These are phyloP conservation scores for Calonectria multiphialidica DNA, from an alignment of 2,329 filamentous ascomycete genomes.

Conservation along the genomic window DNA sequence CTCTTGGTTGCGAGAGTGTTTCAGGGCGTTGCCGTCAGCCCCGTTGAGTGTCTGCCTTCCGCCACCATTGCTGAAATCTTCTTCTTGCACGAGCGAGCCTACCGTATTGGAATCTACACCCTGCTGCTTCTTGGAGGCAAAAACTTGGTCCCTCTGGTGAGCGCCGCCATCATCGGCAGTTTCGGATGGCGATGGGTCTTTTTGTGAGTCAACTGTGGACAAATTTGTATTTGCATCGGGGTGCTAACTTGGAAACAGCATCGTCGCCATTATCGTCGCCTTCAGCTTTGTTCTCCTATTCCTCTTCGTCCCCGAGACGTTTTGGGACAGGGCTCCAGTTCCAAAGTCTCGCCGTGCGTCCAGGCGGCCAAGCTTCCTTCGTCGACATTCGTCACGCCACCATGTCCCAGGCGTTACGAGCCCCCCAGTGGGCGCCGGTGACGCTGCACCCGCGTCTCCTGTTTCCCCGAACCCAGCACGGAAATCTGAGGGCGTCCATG, in stretches of 20 bases:
- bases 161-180: slow-evolving; percentile 83
- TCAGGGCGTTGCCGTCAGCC: slow-evolving; percentile 88
- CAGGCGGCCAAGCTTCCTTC: slow-evolving; percentile 60
- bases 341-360: slow-evolving; percentile 45
- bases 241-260: slow-evolving; percentile 61
- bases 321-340: slow-evolving; percentile 87
- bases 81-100: slow-evolving; percentile 94
- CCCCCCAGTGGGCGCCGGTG: slow-evolving; percentile 11
- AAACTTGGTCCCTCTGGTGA: slow-evolving; percentile 89
- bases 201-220: slow-evolving; percentile 66
- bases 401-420: slow-evolving; percentile 36
- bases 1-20: slow-evolving; percentile 86
- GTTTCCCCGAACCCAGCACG: slow-evolving; percentile 31
- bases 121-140: slow-evolving; percentile 90
- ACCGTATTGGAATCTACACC: slow-evolving; percentile 93
- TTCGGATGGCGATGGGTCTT: slow-evolving; percentile 93
- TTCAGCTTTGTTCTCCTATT: slow-evolving; percentile 81
- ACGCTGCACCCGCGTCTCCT: slow-evolving; percentile 12
- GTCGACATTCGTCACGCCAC: slow-evolving; percentile 59
- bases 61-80: slow-evolving; percentile 97
- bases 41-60: slow-evolving; percentile 91
- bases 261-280: slow-evolving; percentile 84
- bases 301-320: slow-evolving; percentile 93
- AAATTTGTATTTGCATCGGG: background rate
- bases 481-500: slow-evolving; percentile 45